These are phyloP conservation scores for Nidularia sp. DNA, from an alignment of 768 basidiomycete species.

Conservation along the genomic window DNA sequence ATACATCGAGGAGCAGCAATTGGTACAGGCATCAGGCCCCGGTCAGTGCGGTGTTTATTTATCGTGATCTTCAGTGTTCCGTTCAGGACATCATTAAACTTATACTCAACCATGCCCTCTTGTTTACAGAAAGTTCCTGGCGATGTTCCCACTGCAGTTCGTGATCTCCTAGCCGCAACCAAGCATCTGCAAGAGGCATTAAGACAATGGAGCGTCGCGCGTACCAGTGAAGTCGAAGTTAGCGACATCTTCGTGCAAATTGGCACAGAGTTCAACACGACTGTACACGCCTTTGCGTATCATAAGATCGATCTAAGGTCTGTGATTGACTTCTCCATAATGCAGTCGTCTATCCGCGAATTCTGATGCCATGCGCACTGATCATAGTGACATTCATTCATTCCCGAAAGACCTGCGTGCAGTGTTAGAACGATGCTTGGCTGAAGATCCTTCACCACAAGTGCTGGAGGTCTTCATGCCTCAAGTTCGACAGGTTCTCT, in stretches of 20 bases:
- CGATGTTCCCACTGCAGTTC: slow-evolving; percentile 61
- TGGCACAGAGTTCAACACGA: slow-evolving; percentile 84
- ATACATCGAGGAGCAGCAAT: not conserved
- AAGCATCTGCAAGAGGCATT: slow-evolving; percentile 75
- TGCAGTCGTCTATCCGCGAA: not conserved
- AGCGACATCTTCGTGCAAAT: slow-evolving; percentile 88
- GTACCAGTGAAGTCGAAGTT: slow-evolving; percentile 65
- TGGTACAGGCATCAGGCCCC: not conserved
- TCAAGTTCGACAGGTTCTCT: slow-evolving; percentile 76
- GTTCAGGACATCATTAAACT: not conserved
- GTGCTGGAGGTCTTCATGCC: slow-evolving; percentile 78
- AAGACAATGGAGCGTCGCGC: slow-evolving; percentile 58
- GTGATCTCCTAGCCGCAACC: slow-evolving; percentile 73
- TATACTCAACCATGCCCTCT: slow-evolving; percentile 7
- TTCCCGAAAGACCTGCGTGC: slow-evolving; percentile 60
- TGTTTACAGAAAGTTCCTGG: slow-evolving; percentile 19
- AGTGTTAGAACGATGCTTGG: slow-evolving; percentile 59
- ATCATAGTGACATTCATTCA: slow-evolving; percentile 55
- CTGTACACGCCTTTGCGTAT: slow-evolving; percentile 68
- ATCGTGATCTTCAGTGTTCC: not conserved
- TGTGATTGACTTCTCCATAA: slow-evolving; percentile 15
- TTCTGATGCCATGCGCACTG: not conserved
- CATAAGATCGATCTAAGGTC: slow-evolving; percentile 78
- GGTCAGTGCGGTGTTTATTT: not conserved
- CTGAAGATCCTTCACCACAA: slow-evolving; percentile 76